Base-by-base conservation (phyloP, 352 stramenopile species). In the Phytophthora sp. region DNA sequence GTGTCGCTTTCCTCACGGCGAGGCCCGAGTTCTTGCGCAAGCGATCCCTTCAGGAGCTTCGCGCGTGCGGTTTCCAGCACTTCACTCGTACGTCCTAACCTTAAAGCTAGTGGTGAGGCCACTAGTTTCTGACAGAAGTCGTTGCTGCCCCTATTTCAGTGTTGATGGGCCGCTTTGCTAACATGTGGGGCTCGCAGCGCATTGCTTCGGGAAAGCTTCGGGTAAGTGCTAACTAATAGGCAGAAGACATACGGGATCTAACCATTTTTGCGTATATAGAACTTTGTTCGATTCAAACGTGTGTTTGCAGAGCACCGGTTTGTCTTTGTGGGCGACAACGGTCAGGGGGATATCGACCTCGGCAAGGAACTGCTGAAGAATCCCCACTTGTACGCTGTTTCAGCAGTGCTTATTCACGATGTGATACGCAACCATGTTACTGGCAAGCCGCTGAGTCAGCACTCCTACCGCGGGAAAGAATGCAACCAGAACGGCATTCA, bases 301-400 rank as follows among this genome's bases (percentile, higher is more conserved):
- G 53, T 94, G 11, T 94, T 94, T 48, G 54, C 79, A 28, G 85
- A 94, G 50, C 73, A 89, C 28, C 81, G 69, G 15, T 94, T 92
- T 46, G 72, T 94, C 18, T 94, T 94, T 32, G 84, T 94, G 24
- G 85, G 85, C 4, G 85, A 94, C 60, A 94, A 94, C 31, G 85
- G 85, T 4, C 85, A 94, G 46, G 83, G 85, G 13, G 85, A 94
- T 54, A 94, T 94, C 26, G 83, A 92, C 32, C 54, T 94, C 20
- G 85, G 85, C 69, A 92, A 91, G 65, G 68, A 79, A 35, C 59
- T 94, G 46, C 58, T 94, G 28, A 62, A 60, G 34, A 59, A 83
- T 13, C 79, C 82, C 1, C 52, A 77, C 8, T 58, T 79, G 54
- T 89, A 90, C 58, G 62, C 69, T 1, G 80, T 89, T 28, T 76